Evolutionary conservation across 495 filamentous ascomycete genomes (phyloP).

Genomic region (Penicillium egyptiacum): DNA sequence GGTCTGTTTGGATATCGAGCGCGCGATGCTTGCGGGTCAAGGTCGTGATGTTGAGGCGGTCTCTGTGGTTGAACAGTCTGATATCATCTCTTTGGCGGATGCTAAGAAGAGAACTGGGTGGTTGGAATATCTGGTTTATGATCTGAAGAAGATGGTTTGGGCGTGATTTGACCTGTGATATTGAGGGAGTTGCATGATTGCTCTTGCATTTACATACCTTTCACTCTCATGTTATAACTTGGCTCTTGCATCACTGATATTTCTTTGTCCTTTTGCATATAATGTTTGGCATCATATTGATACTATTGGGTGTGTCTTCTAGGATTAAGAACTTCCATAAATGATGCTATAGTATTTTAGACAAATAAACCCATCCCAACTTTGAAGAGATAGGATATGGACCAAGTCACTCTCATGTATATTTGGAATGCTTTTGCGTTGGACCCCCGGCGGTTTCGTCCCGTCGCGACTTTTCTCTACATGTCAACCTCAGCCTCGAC

Average conservation of each 20-base stretch:
- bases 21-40: slow-evolving; percentile 38
- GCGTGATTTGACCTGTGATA: slow-evolving; percentile 45
- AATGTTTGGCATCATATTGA: background rate
- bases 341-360: too few species aligned
- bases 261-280: background rate
- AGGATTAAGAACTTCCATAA: too few species aligned
- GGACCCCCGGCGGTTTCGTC: background rate
- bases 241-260: background rate
- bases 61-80: slow-evolving; percentile 60
- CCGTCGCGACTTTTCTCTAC: background rate
- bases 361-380: too few species aligned
- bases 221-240: background rate
- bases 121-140: slow-evolving; percentile 81
- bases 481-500: background rate
- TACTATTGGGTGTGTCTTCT: background rate
- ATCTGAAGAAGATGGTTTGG: slow-evolving; percentile 91
- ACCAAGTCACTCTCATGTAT: background rate
- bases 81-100: slow-evolving; percentile 79
- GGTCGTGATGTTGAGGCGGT: slow-evolving; percentile 19
- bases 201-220: background rate
- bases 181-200: background rate
- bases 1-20: slow-evolving; percentile 63
- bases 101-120: slow-evolving; percentile 85
- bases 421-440: background rate
- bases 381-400: too few species aligned